Base-by-base conservation (phyloP, 805 yeast genomes). In the Wickerhamiella allomyrinae region DNA sequence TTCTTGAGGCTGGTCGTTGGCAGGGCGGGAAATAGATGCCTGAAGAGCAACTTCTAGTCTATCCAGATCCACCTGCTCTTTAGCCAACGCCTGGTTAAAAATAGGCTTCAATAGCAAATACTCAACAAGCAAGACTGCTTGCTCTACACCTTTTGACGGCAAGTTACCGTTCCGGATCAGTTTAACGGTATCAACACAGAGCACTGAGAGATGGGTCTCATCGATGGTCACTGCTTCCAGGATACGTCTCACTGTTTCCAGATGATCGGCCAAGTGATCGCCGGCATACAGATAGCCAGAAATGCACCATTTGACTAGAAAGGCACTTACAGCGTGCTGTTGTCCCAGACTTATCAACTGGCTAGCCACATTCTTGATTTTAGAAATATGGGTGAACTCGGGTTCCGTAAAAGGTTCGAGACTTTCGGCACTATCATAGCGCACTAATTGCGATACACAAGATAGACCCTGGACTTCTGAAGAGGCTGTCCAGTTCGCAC, bases 31-130 rank as follows among this genome's bases (percentile, higher is more conserved):
- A 40, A 85, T 60, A 0, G 87, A 76, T 1, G 79, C 69, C 60
- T 83, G 81, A 37, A 84, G 62, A 41, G 70, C 68, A 67, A 85
- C 71, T 62, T 79, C 87, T 22, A 78, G 61, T 4, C 65, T 49
- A 22, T 70, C 74, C 6, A 27, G 31, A 2, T 34, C 20, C 17
- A 46, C 20, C 2, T 37, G 41, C 5, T 34, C 14, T 9, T 25
- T 29, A 2, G 24, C 39, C 15, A 52, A 40, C 1, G 46, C 46
- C 11, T 34, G 22, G 11, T 14, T 24, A 27, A 51, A 33, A 20
- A 29, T 17, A 2, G 57, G 62, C 22, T 29, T 35, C 43, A 37
- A 41, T 9, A 20, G 17, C 5, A 27, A 17, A 14, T 27, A 5
- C 38, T 48, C 54, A 21, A 50, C 43, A 13, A 50, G 21, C 20